A percentile compares a stretch with the other conserved stretches of the same genome.
Evolutionary conservation across 2,329 filamentous ascomycete genomes (phyloP).

Genomic region (Clarireedia monteithiana): DNA sequence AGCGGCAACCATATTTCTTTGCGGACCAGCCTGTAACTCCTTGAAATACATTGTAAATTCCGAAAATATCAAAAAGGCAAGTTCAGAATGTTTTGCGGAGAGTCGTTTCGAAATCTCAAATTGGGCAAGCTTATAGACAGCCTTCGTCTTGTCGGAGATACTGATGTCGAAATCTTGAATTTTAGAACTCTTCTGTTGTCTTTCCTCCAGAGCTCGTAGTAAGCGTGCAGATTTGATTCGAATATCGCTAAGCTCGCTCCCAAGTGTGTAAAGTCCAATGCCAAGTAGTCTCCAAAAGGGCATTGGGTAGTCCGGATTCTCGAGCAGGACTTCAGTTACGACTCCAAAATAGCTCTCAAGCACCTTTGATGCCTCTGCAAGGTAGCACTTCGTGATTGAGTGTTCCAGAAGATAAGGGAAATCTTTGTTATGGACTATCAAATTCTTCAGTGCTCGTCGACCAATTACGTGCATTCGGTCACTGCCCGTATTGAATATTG

Average conservation of each 20-base stretch:
- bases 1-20: conserved; percentile 89
- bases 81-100: conserved; percentile 77
- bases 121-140: conserved; percentile 94
- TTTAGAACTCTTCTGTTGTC: conserved; percentile 78
- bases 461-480: conserved; percentile 90
- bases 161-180: conserved; percentile 97
- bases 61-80: conserved; percentile 91
- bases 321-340: conserved; percentile 76
- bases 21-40: conserved; percentile 70
- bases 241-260: conserved; percentile 84
- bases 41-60: conserved; percentile 94
- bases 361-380: conserved; percentile 71
- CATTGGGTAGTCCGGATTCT: conserved; percentile 72
- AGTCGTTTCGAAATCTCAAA: conserved; percentile 92
- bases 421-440: conserved; percentile 85
- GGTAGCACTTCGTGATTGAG: conserved; percentile 86
- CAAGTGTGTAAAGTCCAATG: conserved; percentile 83
- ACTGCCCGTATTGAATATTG: conserved; percentile 86
- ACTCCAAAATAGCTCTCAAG: conserved; percentile 95
- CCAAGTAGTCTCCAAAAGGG: conserved; percentile 88
- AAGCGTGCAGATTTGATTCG: conserved; percentile 80
- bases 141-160: conserved; percentile 96
- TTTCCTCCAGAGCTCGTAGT: conserved; percentile 72
- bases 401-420: conserved; percentile 79
- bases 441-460: conserved; percentile 76